phyloP scores from a whole-genome alignment of 495 filamentous ascomycete genomes.

The Amorphotheca resinae region DNA sequence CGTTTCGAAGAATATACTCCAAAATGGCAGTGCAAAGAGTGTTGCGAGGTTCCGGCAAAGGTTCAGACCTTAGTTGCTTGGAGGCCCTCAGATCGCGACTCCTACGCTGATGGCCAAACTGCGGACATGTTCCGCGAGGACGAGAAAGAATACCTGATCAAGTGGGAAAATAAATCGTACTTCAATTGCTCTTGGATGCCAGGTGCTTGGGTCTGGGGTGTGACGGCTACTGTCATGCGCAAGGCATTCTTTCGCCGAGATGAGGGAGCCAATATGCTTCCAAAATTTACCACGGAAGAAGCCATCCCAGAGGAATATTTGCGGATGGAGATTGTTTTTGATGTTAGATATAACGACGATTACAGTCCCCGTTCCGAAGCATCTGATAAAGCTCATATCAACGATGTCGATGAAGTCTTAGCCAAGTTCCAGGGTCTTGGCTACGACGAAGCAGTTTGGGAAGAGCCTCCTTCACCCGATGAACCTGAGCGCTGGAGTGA shows the following conservation, averaged over 20 bases:
- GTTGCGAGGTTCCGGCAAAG: slow-evolving; percentile 35
- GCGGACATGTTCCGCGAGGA: slow-evolving; percentile 44
- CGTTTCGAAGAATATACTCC: slow-evolving; percentile 49
- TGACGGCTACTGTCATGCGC: slow-evolving; percentile 48
- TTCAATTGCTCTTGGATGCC: slow-evolving; percentile 72
- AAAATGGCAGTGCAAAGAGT: slow-evolving; percentile 68
- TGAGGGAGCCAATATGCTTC: slow-evolving; percentile 38
- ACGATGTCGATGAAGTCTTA: slow-evolving; percentile 54
- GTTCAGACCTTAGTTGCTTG: slow-evolving; percentile 72
- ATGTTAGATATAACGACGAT: slow-evolving; percentile 49
- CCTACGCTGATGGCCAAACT: slow-evolving; percentile 32
- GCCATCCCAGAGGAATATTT: slow-evolving; percentile 78
- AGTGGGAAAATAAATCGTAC: slow-evolving; percentile 72
- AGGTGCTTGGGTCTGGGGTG: slow-evolving; percentile 81
- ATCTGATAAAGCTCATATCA: slow-evolving; percentile 53
- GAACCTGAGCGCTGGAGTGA: slow-evolving; percentile 61
- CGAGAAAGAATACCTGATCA: slow-evolving; percentile 80
- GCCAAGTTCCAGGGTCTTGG: slow-evolving; percentile 94
- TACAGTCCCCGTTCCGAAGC: slow-evolving; percentile 39
- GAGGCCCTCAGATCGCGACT: slow-evolving; percentile 49
- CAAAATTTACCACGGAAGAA: slow-evolving; percentile 59
- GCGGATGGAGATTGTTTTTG: slow-evolving; percentile 76
- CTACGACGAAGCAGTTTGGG: slow-evolving; percentile 89
- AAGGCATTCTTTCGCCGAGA: slow-evolving; percentile 61
- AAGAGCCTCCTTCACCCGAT: slow-evolving; percentile 53